Percentiles rank a stretch among this genome's conserved stretches.
Conservation (phyloP, 306 rosid genomes). For the Pyrus bretschneideri region DNA sequence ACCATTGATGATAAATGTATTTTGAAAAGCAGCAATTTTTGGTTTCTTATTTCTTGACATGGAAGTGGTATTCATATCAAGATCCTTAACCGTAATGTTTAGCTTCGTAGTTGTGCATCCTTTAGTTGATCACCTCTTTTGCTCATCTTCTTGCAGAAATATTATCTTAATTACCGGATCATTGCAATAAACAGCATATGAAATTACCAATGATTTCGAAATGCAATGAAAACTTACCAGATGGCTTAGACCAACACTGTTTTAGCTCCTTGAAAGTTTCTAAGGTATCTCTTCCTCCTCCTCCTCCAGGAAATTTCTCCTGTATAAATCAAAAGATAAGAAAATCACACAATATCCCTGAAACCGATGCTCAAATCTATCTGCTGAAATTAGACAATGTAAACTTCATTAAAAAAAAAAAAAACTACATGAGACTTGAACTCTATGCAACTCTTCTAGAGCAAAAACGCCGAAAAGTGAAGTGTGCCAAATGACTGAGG, state of each 20-base stretch:
- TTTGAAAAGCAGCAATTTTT: background rate
- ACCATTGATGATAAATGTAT: background rate
- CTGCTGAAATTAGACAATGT: constrained; percentile 1
- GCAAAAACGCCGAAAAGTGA: background rate
- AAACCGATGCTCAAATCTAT: background rate
- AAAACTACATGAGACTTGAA: background rate
- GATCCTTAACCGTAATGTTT: background rate
- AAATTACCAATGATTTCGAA: constrained; percentile 4
- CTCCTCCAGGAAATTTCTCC: constrained; percentile 76
- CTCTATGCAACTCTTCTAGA: background rate
- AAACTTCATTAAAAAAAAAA: background rate
- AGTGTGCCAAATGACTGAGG: background rate
- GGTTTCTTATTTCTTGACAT: background rate
- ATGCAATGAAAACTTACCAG: constrained; percentile 37
- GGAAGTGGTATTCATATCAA: background rate
- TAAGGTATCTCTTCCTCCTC: constrained; percentile 34
- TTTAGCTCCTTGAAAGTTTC: constrained; percentile 55
- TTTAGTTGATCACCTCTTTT: constrained; percentile 5
- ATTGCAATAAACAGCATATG: background rate
- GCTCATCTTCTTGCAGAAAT: constrained; percentile 45
- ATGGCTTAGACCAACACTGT: constrained; percentile 76
- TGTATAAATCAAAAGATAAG: constrained; percentile 18
- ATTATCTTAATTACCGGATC: constrained; percentile 28
- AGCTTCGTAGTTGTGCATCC: background rate
- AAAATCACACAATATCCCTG: background rate